These are phyloP conservation scores for Phytophthora cryptogea DNA, from an alignment of 352 stramenopile species.

Conservation along the genomic window DNA sequence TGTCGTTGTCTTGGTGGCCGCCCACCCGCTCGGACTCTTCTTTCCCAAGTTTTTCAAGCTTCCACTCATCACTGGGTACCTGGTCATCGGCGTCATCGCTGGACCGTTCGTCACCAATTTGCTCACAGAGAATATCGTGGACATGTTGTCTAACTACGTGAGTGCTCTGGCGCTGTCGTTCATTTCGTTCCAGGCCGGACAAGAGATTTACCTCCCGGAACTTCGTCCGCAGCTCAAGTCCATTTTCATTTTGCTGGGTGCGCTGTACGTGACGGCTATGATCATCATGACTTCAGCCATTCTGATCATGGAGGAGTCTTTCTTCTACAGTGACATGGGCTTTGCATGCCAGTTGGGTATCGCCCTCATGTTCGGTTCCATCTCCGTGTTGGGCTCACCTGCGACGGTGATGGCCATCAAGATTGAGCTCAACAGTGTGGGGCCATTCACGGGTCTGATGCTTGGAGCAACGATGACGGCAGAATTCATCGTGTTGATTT, in stretches of 20 bases:
- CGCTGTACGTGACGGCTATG: conserved; percentile 61
- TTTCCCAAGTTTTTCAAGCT: conserved; percentile 58
- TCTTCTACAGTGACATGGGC: conserved; percentile 56
- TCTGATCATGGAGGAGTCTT: conserved; percentile 41
- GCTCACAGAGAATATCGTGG: conserved; percentile 36
- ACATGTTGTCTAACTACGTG: conserved; percentile 51
- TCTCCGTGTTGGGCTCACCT: conserved; percentile 60
- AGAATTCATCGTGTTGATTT: conserved; percentile 73
- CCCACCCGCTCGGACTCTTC: conserved; percentile 47
- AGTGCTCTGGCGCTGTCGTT: conserved; percentile 68
- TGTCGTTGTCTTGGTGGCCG: conserved; percentile 56
- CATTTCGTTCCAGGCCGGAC: conserved; percentile 73
- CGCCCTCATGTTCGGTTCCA: conserved; percentile 70
- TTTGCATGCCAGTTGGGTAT: conserved; percentile 58
- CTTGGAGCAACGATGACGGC: conserved; percentile 68
- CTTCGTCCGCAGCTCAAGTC: conserved; percentile 59
- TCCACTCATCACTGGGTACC: conserved; percentile 67
- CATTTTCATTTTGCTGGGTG: conserved; percentile 50
- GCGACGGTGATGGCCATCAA: conserved; percentile 78
- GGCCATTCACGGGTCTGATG: conserved; percentile 76
- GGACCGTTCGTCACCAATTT: conserved; percentile 60
- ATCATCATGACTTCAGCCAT: conserved; percentile 44
- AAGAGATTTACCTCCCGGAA: conserved; percentile 71
- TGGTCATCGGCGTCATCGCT: conserved; percentile 60
- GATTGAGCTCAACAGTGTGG: conserved; percentile 73